Conservation (phyloP, 2,329 filamentous ascomycete genomes). For the Orbilia oligospora region DNA sequence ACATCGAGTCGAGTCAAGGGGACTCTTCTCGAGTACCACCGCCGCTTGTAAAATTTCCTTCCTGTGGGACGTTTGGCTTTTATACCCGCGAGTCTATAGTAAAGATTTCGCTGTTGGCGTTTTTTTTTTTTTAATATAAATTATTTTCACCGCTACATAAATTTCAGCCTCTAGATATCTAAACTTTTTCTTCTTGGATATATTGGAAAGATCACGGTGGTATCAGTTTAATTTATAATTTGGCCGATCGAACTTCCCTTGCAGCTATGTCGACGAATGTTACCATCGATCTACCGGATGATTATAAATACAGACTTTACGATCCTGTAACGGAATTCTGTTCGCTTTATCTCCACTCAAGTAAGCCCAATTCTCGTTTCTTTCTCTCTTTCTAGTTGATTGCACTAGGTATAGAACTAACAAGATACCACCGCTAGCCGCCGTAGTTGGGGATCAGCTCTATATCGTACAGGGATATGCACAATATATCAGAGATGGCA, state of each 20-base stretch:
- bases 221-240: neutral
- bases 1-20: neutral
- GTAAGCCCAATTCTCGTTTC: slow-evolving; percentile 1
- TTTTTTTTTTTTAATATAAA: neutral
- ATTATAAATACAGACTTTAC: too few relatives aligned
- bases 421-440: neutral
- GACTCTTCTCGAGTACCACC: neutral
- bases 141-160: too few relatives aligned
- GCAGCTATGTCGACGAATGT: neutral
- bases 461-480: slow-evolving; percentile 19
- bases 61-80: neutral
- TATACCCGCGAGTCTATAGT: slow-evolving; percentile 1
- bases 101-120: slow-evolving; percentile 1
- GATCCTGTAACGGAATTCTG: slow-evolving; percentile 13
- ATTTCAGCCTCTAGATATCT: neutral
- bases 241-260: neutral
- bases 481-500: neutral
- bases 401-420: neutral
- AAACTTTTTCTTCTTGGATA: neutral
- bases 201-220: too few relatives aligned
- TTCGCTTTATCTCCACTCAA: neutral
- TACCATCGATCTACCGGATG: too few relatives aligned
- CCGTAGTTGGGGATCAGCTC: neutral
- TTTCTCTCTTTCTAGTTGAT: neutral
- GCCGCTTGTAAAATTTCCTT: neutral